Base-by-base conservation (phyloP, 768 basidiomycete species). In the Termitomyces sp. region DNA sequence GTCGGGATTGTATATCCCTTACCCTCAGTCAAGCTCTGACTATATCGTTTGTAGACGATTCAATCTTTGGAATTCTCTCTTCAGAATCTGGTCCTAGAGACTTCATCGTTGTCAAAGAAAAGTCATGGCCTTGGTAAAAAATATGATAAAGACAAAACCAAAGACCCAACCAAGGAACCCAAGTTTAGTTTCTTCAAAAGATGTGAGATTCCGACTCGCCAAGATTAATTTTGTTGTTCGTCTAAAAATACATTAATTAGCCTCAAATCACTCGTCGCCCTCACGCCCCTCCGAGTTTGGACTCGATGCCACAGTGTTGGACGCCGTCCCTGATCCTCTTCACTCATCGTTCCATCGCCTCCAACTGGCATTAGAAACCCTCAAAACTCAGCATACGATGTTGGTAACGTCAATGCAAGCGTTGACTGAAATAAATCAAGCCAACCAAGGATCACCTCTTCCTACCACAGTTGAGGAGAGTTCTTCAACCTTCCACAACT, bases 121-220 rank as follows among this genome's bases (percentile, higher is more conserved):
- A 63, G 61, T 39, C 62, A 64, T 44, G 69, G 64, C 60, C 56
- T 55, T 73, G 73, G 77, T 46, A 85, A 78, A 70, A 85, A 79
- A 60, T 58, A 64, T 22, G 85, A 80, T 59, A 72, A 74, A 36
- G 83, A 85, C 45, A 82, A 78, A 65, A 74, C 75, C 18, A 84
- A 78, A 60, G 76, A 72, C 45, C 68, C 74, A 31, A 59, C 66
- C 10, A 74, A 73, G 65, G 70, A 70, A 52, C 51, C 62, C 16
- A 73, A 80, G 24, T 85, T 90, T 64, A 80, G 79, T 39, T 68
- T 88, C 55, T 86, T 90, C 69, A 85, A 85, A 66, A 79, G 79
- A 70, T 72, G 86, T 84, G 64, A 56, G 78, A 67, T 33, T 39
- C 54, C 37, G 37, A 20, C 24, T 46, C 29, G 18, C 31, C 7